phyloP scores from a whole-genome alignment of 2,329 filamentous ascomycete species.

The Fusarium mundagurra region DNA sequence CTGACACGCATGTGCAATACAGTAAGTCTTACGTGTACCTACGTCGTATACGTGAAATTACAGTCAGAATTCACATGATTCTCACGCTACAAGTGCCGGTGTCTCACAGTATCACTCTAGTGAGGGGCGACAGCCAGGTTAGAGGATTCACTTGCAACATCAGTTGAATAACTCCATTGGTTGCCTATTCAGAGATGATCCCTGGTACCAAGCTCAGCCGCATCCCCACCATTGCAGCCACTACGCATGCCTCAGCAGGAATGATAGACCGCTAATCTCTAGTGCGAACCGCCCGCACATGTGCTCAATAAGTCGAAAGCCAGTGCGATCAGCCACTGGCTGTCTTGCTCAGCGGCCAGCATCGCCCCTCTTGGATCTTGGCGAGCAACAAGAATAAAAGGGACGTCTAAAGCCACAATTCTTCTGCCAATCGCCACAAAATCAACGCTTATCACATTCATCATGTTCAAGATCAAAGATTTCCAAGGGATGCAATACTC shows the following conservation, averaged over 20 bases:
- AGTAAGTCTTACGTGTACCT: constrained; percentile 3
- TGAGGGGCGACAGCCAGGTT: not conserved
- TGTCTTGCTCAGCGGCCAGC: too few relatives aligned
- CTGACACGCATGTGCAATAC: not conserved
- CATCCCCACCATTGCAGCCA: constrained; percentile 1
- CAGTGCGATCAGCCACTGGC: not conserved
- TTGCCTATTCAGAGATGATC: not conserved
- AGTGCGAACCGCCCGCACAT: not conserved
- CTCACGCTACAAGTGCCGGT: too few relatives aligned
- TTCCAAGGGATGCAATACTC: constrained; percentile 39
- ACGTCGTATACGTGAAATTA: not conserved
- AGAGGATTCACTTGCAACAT: not conserved
- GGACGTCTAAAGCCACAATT: not conserved
- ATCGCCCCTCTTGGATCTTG: not conserved
- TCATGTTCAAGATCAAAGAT: constrained; percentile 35
- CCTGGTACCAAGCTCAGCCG: not conserved
- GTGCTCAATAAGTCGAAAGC: not conserved
- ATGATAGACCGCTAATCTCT: not conserved
- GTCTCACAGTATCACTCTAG: too few relatives aligned
- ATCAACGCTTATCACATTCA: not conserved
- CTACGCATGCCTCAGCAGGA: not conserved
- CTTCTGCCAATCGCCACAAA: not conserved
- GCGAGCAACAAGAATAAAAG: not conserved
- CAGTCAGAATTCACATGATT: not conserved
- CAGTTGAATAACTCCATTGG: not conserved